Percentiles rank a stretch among this genome's conserved stretches.
These are phyloP conservation scores for Candida pseudoviswanathii DNA, from an alignment of 1,139 yeast genomes.

Conservation along the genomic window DNA sequence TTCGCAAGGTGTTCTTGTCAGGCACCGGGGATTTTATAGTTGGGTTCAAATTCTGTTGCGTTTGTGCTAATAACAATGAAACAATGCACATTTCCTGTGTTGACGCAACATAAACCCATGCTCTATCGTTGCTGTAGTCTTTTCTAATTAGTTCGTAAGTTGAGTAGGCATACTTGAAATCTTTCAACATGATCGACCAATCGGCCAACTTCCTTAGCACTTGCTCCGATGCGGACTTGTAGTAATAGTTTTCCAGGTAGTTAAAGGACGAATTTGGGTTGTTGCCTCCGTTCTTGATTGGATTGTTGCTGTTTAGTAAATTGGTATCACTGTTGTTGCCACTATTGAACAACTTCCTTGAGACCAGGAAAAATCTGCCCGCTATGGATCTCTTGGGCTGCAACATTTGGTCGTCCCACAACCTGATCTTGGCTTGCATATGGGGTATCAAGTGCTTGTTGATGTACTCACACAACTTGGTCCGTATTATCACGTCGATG, in stretches of 20 bases:
- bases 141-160: slow-evolving; percentile 82
- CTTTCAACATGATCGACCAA: slow-evolving; percentile 87
- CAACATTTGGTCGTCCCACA: slow-evolving; percentile 78
- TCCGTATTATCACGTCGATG: slow-evolving; percentile 43
- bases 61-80: slow-evolving; percentile 69
- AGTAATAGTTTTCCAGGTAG: slow-evolving; percentile 53
- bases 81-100: slow-evolving; percentile 86
- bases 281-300: slow-evolving; percentile 3
- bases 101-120: slow-evolving; percentile 83
- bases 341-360: slow-evolving; percentile 54
- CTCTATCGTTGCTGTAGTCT: slow-evolving; percentile 77
- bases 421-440: slow-evolving; percentile 71
- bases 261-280: slow-evolving; percentile 30
- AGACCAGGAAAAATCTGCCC: slow-evolving; percentile 70
- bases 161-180: slow-evolving; percentile 81
- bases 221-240: slow-evolving; percentile 69
- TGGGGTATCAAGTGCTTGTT: slow-evolving; percentile 67
- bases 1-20: slow-evolving; percentile 56
- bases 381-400: slow-evolving; percentile 73
- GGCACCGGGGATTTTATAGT: slow-evolving; percentile 15
- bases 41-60: slow-evolving; percentile 30
- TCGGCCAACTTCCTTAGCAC: slow-evolving; percentile 83
- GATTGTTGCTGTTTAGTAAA: slow-evolving; percentile 6
- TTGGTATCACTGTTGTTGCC: slow-evolving; percentile 17
- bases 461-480: slow-evolving; percentile 54